Conservation (phyloP, 2,329 filamentous ascomycete genomes). For the Aureobasidium sp. region DNA sequence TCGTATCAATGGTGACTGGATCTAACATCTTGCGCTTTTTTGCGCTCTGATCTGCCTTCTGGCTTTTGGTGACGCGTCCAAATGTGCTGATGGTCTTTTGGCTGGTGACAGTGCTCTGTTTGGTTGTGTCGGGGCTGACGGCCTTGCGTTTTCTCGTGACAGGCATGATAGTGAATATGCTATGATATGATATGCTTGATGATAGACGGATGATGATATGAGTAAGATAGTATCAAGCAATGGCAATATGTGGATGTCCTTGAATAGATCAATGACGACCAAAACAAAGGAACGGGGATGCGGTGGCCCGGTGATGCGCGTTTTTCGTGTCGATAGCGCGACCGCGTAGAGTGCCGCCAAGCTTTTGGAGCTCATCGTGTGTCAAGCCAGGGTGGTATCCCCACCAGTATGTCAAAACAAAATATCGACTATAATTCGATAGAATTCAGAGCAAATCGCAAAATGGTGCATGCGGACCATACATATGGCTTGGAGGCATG, state of each 20-base stretch:
- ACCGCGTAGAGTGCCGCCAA: conserved; percentile 8
- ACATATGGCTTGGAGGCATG: too few relatives aligned
- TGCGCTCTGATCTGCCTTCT: neutral
- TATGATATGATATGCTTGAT: conserved; percentile 1
- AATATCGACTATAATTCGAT: neutral
- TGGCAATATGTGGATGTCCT: neutral
- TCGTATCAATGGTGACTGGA: neutral
- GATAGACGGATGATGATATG: neutral
- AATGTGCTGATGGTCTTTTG: conserved; percentile 10
- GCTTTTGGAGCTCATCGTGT: neutral
- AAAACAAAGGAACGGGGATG: conserved; percentile 3
- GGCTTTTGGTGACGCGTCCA: conserved; percentile 15
- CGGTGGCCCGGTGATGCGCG: conserved; percentile 14
- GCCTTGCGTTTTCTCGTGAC: conserved; percentile 16
- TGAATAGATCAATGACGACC: neutral
- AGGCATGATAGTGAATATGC: conserved; percentile 14
- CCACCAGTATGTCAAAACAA: neutral
- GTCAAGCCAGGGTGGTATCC: neutral
- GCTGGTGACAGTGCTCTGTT: conserved; percentile 1
- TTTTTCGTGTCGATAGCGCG: neutral
- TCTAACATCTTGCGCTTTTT: conserved; percentile 13
- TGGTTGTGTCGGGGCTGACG: conserved; percentile 1
- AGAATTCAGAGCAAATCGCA: too few relatives aligned
- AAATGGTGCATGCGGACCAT: too few relatives aligned
- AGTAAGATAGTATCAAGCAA: conserved; percentile 3